Evolutionary conservation across 2,329 filamentous ascomycete species (phyloP).

Genomic region (Exophiala viscosa): DNA sequence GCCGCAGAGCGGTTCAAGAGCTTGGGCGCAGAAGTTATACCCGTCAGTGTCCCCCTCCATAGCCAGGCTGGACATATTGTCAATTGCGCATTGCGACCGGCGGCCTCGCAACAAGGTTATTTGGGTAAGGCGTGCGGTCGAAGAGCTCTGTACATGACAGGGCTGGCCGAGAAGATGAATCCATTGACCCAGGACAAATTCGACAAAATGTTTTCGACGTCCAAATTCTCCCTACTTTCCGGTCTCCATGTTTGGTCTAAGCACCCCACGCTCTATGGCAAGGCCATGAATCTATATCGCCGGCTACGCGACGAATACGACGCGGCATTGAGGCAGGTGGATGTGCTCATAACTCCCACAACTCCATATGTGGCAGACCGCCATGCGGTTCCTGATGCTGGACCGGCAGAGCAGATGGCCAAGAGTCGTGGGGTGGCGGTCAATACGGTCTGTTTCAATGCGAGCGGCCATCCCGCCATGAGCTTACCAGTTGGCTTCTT

Average conservation of each 20-base stretch:
- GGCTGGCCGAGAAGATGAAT: slow-evolving; percentile 1
- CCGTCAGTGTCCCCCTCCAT: slow-evolving; percentile 48
- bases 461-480: slow-evolving; percentile 56
- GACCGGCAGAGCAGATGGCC: slow-evolving; percentile 19
- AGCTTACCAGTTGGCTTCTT: slow-evolving; percentile 48
- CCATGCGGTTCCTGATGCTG: slow-evolving; percentile 14
- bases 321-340: slow-evolving; percentile 38
- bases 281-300: slow-evolving; percentile 40
- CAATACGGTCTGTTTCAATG: slow-evolving; percentile 57
- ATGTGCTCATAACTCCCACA: slow-evolving; percentile 43
- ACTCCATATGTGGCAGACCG: slow-evolving; percentile 20
- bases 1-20: slow-evolving; percentile 42
- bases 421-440: slow-evolving; percentile 45
- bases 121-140: slow-evolving; percentile 5
- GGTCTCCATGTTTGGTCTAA: slow-evolving; percentile 40
- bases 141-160: slow-evolving; percentile 2
- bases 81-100: slow-evolving; percentile 34
- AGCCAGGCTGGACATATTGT: slow-evolving; percentile 37
- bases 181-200: slow-evolving; percentile 43
- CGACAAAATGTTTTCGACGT: slow-evolving; percentile 50
- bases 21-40: slow-evolving; percentile 49
- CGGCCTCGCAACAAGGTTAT: slow-evolving; percentile 4
- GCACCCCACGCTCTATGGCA: slow-evolving; percentile 40
- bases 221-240: slow-evolving; percentile 42
- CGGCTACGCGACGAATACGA: slow-evolving; percentile 39